Percentiles rank a stretch among this genome's conserved stretches.
Conservation (phyloP, 371 early-diverging fungal species). For the Lichtheimia ramosa region DNA sequence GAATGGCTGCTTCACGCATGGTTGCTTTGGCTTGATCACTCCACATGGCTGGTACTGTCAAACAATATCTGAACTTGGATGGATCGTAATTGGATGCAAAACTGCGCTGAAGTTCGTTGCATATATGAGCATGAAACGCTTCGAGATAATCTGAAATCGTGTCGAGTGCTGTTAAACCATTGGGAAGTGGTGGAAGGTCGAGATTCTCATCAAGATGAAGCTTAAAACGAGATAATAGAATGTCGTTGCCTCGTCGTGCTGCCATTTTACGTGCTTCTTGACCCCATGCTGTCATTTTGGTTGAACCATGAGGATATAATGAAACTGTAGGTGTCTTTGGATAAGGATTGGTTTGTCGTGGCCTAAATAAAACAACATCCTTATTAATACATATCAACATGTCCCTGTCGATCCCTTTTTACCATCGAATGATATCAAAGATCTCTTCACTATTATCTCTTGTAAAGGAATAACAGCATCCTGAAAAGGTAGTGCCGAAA, state of each 20-base stretch:
- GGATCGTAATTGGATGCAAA: conserved; percentile 44
- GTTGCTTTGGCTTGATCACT: conserved; percentile 47
- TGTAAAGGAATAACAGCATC: conserved; percentile 49
- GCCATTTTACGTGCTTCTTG: conserved; percentile 44
- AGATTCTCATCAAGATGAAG: conserved; percentile 45
- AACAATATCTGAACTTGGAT: conserved; percentile 45
- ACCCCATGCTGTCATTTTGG: conserved; percentile 45
- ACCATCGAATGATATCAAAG: conserved; percentile 49
- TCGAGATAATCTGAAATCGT: conserved; percentile 35
- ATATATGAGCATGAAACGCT: conserved; percentile 40
- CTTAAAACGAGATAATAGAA: conserved; percentile 43
- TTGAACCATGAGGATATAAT: conserved; percentile 42
- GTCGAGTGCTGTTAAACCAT: conserved; percentile 7
- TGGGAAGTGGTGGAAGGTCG: conserved; percentile 17
- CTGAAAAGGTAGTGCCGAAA: conserved; percentile 60
- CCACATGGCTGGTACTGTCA: conserved; percentile 55
- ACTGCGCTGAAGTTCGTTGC: conserved; percentile 43
- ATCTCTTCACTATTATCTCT: conserved; percentile 48
- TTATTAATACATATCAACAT: too few relatives aligned
- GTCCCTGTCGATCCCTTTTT: conserved; percentile 11
- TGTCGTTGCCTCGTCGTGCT: conserved; percentile 36
- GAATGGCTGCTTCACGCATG: conserved; percentile 48
- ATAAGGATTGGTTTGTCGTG: conserved; percentile 44
- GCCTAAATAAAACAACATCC: conserved; percentile 27
- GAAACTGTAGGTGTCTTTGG: conserved; percentile 48